Percentiles rank a stretch among this genome's conserved stretches.
phyloP scores from a whole-genome alignment of 345 rosid genomes.

The Sisymbrium altissimum region DNA sequence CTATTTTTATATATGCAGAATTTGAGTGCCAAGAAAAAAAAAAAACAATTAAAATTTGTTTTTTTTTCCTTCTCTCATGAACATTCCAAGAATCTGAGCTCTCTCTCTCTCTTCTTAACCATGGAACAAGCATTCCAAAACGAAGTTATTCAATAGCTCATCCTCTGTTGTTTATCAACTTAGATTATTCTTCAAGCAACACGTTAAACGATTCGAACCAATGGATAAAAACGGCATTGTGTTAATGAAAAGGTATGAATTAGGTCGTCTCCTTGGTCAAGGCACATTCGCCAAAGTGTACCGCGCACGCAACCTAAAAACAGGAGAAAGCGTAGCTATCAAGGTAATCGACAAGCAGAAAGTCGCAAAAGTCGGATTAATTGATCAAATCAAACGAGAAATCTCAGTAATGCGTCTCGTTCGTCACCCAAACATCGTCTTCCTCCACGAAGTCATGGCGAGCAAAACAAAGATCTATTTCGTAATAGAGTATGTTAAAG shows the following conservation, averaged over 20 bases:
- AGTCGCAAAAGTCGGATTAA: slow-evolving; percentile 54
- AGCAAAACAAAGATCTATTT: slow-evolving; percentile 79
- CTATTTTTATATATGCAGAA: slow-evolving; percentile 20
- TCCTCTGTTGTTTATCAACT: background rate
- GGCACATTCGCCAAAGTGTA: slow-evolving; percentile 93
- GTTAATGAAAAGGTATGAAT: slow-evolving; percentile 66
- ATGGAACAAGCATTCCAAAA: slow-evolving; percentile 11
- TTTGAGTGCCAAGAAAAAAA: background rate
- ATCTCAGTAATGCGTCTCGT: slow-evolving; percentile 84
- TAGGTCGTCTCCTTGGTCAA: slow-evolving; percentile 71
- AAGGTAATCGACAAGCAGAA: slow-evolving; percentile 73
- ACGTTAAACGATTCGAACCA: background rate
- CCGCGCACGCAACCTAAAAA: slow-evolving; percentile 52
- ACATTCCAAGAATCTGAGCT: slow-evolving; percentile 11
- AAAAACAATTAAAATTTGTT: background rate
- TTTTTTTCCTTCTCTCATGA: background rate
- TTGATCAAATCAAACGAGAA: slow-evolving; percentile 82
- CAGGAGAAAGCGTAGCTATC: slow-evolving; percentile 68
- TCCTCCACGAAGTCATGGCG: slow-evolving; percentile 87
- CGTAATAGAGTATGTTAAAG: slow-evolving; percentile 67
- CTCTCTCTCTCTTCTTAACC: background rate
- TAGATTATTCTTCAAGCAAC: background rate
- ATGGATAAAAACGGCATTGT: slow-evolving; percentile 62
- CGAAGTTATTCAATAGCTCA: background rate
- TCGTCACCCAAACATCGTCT: slow-evolving; percentile 67